Evolutionary conservation across 768 basidiomycete species (phyloP).

Genomic region (Agrocybe praecox): DNA sequence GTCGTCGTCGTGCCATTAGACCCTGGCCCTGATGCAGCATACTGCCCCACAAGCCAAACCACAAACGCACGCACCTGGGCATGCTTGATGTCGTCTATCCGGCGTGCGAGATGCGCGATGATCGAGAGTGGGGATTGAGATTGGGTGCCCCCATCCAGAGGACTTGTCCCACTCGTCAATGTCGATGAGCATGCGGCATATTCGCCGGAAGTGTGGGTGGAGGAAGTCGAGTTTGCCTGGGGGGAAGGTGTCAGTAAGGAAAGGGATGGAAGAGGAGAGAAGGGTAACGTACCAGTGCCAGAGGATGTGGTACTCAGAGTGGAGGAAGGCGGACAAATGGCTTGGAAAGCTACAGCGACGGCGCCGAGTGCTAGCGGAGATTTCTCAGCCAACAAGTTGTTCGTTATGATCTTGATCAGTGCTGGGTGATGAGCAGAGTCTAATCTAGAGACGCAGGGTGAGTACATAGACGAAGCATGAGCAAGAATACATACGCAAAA

Average conservation of each 20-base stretch:
- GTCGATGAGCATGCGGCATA: conserved; percentile 85
- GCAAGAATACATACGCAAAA: conserved; percentile 50
- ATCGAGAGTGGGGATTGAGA: conserved; percentile 63
- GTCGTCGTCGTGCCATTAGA: conserved; percentile 23
- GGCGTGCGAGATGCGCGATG: conserved; percentile 76
- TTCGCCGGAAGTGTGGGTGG: conserved; percentile 84
- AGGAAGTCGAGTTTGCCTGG: conserved; percentile 71
- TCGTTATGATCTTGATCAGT: conserved; percentile 68
- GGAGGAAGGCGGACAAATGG: conserved; percentile 70
- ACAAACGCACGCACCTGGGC: conserved; percentile 84
- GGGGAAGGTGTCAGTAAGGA: not conserved
- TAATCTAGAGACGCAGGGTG: conserved; percentile 68
- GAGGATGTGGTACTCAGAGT: conserved; percentile 13
- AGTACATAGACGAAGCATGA: not conserved
- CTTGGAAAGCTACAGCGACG: conserved; percentile 82
- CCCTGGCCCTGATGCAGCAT: conserved; percentile 47
- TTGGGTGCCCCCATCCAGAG: conserved; percentile 52
- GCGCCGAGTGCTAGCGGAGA: conserved; percentile 89
- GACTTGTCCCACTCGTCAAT: conserved; percentile 96
- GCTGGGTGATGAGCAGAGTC: conserved; percentile 73
- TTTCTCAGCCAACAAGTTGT: conserved; percentile 61
- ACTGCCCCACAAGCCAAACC: conserved; percentile 93
- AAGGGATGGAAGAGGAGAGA: not conserved
- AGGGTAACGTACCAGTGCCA: not conserved
- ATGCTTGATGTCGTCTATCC: conserved; percentile 80